These are phyloP conservation scores for Botrytis tulipae DNA, from an alignment of 2,329 filamentous ascomycete genomes.

Conservation along the genomic window DNA sequence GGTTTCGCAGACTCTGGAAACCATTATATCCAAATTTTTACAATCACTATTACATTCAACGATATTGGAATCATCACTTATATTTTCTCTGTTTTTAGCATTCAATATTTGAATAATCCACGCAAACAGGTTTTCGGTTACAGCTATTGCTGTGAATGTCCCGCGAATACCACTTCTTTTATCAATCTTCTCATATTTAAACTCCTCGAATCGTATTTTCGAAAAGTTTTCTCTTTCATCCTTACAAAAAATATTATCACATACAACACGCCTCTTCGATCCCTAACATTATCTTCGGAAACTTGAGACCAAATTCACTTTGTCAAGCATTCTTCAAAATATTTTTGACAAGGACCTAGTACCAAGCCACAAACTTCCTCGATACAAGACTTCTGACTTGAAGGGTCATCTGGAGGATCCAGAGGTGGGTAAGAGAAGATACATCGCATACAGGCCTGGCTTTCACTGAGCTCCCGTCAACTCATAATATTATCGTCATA, in stretches of 20 bases:
- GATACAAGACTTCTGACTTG: background rate
- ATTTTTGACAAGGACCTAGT: background rate
- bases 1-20: background rate
- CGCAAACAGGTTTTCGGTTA: background rate
- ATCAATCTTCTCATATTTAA: background rate
- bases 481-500: background rate
- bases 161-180: too few species aligned
- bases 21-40: background rate
- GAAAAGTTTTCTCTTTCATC: background rate
- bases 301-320: background rate
- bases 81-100: background rate
- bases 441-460: background rate
- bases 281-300: background rate
- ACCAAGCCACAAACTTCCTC: background rate
- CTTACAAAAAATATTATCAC: background rate
- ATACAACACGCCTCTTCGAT: background rate
- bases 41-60: background rate
- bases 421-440: background rate
- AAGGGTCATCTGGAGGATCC: too few species aligned
- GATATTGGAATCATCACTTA: background rate
- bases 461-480: background rate
- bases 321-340: background rate
- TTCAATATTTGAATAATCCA: background rate
- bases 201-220: background rate
- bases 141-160: slow-evolving; percentile 2